These are phyloP conservation scores for Anthoceros angustus DNA, from an alignment of 225 moss, liverwort and hornwort species.

Conservation along the genomic window DNA sequence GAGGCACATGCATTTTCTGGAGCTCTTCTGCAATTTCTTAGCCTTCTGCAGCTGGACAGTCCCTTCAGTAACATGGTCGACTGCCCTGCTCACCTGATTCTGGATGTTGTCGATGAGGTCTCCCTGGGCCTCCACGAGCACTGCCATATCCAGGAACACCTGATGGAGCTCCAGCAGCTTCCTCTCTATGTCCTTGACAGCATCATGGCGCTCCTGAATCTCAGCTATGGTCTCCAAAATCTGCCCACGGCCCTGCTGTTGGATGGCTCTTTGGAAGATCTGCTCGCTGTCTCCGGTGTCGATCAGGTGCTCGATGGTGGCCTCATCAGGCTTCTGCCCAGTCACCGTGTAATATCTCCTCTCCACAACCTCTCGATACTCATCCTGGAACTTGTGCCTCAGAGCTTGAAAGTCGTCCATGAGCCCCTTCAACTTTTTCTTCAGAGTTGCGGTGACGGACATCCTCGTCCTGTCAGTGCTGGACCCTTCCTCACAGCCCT, in stretches of 20 bases:
- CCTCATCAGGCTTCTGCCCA: neutral
- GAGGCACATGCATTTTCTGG: neutral
- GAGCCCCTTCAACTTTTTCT: constrained; percentile 1
- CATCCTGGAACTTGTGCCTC: neutral
- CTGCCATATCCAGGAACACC: neutral
- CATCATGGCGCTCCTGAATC: constrained; percentile 5
- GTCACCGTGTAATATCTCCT: neutral
- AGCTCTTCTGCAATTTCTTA: neutral
- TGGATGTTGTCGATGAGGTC: neutral
- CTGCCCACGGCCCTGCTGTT: neutral
- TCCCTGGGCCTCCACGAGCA: neutral
- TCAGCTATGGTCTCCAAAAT: constrained; percentile 1
- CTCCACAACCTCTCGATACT: neutral
- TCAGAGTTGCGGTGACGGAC: constrained; percentile 1
- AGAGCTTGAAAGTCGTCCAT: neutral
- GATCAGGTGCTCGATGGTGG: neutral
- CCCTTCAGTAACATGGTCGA: neutral
- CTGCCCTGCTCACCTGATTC: neutral
- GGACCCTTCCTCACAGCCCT: neutral
- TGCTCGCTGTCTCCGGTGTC: constrained; percentile 2
- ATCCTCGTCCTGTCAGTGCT: constrained; percentile 5
- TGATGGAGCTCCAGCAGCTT: constrained; percentile 3
- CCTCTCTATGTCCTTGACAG: constrained; percentile 3
- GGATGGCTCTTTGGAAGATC: neutral
- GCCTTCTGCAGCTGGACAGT: neutral